These are phyloP conservation scores for Withania somnifera DNA, from an alignment of 305 asterid genomes.

Conservation along the genomic window DNA sequence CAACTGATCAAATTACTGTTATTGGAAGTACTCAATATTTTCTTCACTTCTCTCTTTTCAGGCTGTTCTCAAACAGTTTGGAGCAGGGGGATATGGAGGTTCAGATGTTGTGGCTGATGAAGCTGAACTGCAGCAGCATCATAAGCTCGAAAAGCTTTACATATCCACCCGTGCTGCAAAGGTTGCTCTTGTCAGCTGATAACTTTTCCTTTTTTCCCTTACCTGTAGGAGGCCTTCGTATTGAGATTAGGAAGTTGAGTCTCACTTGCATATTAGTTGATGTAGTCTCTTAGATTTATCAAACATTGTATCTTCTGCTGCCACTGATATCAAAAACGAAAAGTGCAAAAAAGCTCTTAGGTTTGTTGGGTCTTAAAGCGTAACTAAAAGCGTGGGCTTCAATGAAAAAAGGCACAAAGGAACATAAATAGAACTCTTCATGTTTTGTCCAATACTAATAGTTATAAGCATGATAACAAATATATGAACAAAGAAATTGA, in stretches of 20 bases:
- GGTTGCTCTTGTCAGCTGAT: constrained; percentile 27
- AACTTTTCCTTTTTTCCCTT: not conserved
- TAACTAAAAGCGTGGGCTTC: no score
- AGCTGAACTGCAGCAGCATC: constrained; percentile 87
- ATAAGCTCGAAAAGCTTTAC: constrained; percentile 90
- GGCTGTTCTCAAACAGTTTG: constrained; percentile 97
- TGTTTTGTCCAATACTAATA: no score
- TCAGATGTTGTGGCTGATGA: constrained; percentile 76
- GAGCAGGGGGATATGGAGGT: constrained; percentile 66
- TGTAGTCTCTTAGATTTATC: not conserved
- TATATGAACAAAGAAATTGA: no score
- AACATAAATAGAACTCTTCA: no score
- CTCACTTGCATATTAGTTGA: not conserved
- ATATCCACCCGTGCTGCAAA: constrained; percentile 98
- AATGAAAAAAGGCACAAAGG: no score
- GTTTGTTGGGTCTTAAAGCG: no score
- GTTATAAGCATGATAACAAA: no score
- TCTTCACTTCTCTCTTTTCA: constrained; percentile 20
- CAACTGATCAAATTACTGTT: not conserved
- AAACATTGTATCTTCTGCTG: not conserved
- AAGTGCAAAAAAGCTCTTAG: no score
- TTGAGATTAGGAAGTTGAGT: not conserved
- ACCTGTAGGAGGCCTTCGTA: not conserved
- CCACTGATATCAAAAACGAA: no score
- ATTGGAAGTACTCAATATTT: constrained; percentile 7